Conservation (phyloP, 2,329 filamentous ascomycete species). For the Capronia coronata region DNA sequence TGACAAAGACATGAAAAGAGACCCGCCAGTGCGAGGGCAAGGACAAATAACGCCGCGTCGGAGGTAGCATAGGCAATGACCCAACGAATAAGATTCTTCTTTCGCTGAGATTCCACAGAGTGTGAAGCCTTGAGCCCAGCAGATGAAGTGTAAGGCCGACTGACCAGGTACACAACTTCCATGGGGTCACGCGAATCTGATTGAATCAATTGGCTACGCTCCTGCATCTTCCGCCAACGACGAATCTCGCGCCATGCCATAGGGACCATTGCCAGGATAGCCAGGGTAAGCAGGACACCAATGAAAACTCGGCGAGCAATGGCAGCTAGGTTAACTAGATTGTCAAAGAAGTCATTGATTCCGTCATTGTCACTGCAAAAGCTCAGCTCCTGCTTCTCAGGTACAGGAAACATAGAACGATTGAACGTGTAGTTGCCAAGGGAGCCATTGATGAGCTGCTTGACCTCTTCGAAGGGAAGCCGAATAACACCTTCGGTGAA, state of each 20-base stretch:
- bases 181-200: conserved; percentile 67
- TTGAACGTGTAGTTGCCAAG: conserved; percentile 73
- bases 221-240: conserved; percentile 66
- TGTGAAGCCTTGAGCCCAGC: conserved; percentile 56
- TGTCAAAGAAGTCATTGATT: conserved; percentile 76
- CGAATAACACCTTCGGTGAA: conserved; percentile 68
- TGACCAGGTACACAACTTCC: conserved; percentile 83
- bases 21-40: conserved; percentile 74
- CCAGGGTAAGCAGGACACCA: conserved; percentile 63
- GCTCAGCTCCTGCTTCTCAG: conserved; percentile 69
- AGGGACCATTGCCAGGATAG: conserved; percentile 65
- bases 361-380: conserved; percentile 85
- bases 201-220: conserved; percentile 60
- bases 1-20: conserved; percentile 79
- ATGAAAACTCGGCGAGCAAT: conserved; percentile 69
- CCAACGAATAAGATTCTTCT: conserved; percentile 73
- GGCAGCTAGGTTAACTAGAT: conserved; percentile 59
- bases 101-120: conserved; percentile 56
- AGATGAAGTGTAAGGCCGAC: conserved; percentile 67
- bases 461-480: conserved; percentile 74
- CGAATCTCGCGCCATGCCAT: conserved; percentile 77
- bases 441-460: conserved; percentile 62
- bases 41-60: conserved; percentile 73
- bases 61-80: conserved; percentile 82
- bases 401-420: conserved; percentile 69